Evolutionary conservation across 1,139 yeast species (phyloP).

Genomic region (Saccharomyces pastorianus): DNA sequence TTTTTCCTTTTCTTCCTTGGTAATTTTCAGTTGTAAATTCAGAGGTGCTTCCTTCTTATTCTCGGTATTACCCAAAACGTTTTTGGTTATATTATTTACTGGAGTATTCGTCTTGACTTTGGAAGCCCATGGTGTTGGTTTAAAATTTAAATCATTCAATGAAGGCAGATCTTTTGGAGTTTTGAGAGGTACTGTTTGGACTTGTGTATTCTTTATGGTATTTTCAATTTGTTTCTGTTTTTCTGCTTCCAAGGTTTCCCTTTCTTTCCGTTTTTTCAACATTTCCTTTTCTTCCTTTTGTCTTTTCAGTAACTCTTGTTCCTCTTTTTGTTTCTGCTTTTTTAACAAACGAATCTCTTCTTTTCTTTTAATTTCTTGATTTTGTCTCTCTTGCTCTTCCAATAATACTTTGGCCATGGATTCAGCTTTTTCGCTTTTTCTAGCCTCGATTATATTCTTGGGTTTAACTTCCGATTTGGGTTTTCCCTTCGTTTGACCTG

Average conservation of each 20-base stretch:
- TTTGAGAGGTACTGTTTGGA: not conserved
- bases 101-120: constrained; percentile 27
- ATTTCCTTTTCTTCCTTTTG: constrained; percentile 7
- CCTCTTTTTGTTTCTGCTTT: constrained; percentile 18
- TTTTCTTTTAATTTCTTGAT: not conserved
- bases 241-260: constrained; percentile 7
- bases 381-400: not conserved
- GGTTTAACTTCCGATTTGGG: not conserved
- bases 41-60: constrained; percentile 14
- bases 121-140: constrained; percentile 38
- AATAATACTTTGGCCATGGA: not conserved
- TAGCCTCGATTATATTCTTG: not conserved
- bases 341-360: constrained; percentile 9
- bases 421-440: not conserved
- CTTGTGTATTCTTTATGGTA: constrained; percentile 8
- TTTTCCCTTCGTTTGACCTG: not conserved
- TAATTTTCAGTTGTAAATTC: constrained; percentile 17
- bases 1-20: constrained; percentile 19
- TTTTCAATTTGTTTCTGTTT: constrained; percentile 6
- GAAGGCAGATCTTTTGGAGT: constrained; percentile 11
- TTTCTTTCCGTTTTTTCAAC: constrained; percentile 7
- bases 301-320: constrained; percentile 11
- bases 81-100: constrained; percentile 11
- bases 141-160: constrained; percentile 25
- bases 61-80: constrained; percentile 16